phyloP scores from a whole-genome alignment of 768 basidiomycete species.

The Boletus bicolor region DNA sequence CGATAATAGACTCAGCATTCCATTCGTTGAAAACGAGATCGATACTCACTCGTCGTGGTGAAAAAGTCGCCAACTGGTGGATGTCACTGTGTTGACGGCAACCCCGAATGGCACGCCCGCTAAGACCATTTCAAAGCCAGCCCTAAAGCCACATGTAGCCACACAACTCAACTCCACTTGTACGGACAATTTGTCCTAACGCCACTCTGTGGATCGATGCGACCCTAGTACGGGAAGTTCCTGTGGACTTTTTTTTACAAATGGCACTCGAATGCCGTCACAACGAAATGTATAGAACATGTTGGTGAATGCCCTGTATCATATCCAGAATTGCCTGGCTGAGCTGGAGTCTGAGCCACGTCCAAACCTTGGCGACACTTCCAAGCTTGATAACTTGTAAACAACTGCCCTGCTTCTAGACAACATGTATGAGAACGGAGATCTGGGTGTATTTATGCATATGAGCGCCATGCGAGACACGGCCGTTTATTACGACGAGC shows the following conservation, averaged over 20 bases:
- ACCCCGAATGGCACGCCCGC: background rate
- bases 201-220: constrained; percentile 7
- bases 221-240: constrained; percentile 8
- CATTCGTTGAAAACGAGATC: background rate
- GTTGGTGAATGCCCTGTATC: background rate
- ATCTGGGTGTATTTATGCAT: background rate
- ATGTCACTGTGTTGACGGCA: constrained; percentile 1
- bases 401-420: background rate
- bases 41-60: constrained; percentile 20
- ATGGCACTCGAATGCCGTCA: constrained; percentile 20
- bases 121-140: constrained; percentile 14
- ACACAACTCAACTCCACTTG: constrained; percentile 11
- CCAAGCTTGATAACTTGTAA: constrained; percentile 1
- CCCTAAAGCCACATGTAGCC: constrained; percentile 26
- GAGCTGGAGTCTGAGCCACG: background rate
- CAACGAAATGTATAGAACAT: background rate
- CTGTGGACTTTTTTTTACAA: constrained; percentile 19
- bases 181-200: background rate
- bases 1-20: background rate
- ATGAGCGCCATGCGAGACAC: background rate
- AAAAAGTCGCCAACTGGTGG: constrained; percentile 1
- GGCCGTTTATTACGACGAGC: background rate
- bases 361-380: constrained; percentile 5
- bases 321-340: background rate
- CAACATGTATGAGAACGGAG: background rate